Base-by-base conservation (phyloP, 805 yeast species). In the Torulaspora microellipsoides region DNA sequence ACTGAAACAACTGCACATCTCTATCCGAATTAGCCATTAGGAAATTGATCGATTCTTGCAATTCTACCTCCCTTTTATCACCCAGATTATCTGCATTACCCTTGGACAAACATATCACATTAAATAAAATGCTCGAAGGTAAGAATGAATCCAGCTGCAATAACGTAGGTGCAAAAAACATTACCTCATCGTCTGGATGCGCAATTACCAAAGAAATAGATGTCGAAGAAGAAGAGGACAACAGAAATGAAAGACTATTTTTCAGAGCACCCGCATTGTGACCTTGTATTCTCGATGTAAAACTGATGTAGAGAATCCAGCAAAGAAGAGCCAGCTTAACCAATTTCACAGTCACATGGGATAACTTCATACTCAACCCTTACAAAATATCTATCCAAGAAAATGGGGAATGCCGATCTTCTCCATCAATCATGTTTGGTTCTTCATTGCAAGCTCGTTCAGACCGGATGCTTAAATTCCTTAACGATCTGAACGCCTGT, bases 181-280 rank as follows among this genome's bases (percentile, higher is more conserved):
- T 93, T 40, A 88, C 90, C 65, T 93, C 99, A 63, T 93, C 99
- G 64, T 93, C 99, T 0, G 99, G 99, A 64, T 93, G 99, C 0
- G 96, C 96, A 32, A 89, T 81, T 10, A 91, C 67, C 36, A 82
- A 67, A 27, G 48, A 40, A 4, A 45, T 15, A 20, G 46, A 43
- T 17, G 27, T 30, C 29, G 36, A 27, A 10, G 39, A 4, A 20
- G 25, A 20, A 20, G 25, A 20, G 8, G 25, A 20, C 6, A 5
- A 20, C 25, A 20, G 25, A 20, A 20, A 20, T n/a, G 40, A 14
- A 11, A 43, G 20, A 8, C 28, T 40, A 11, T 33, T 31, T 15
- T 43, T 27, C 13, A 36, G 37, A 11, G 23, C 40, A 15, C 32
- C n/a, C 17, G 17, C 31, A 31, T 47, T 47, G 35, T 47, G 46